Evolutionary conservation across 371 early-diverging fungal genomes (phyloP), one percentile per base, ranked within the genome.

Genomic region (Nosema muscidifuracis): DNA sequence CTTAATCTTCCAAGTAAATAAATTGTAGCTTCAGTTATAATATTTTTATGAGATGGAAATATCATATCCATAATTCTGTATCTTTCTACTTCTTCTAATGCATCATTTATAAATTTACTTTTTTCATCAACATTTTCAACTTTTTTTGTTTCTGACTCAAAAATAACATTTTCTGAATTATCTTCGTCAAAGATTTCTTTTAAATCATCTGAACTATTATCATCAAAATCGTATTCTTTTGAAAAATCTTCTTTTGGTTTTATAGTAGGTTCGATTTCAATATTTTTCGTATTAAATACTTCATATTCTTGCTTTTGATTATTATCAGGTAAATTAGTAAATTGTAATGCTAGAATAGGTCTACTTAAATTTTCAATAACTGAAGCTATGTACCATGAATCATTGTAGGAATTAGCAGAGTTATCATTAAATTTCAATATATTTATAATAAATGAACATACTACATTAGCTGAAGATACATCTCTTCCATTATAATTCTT

Each of bases 361-460:
- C 42, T 18, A 28, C 62, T 71, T n/a, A 60, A 57, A 15, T 63
- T 34, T 56, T 81, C 78, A 22, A 84, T 76, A 4, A 76, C 69
- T 20, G 68, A 67, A 36, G 74, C 73, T 53, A 84, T 53, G 65
- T 80, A 82, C 34, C 65, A 78, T 7, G 77, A 64, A 77, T 84
- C 84, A 44, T 80, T 77, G 53, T 66, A 84, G 0, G 31, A 9
- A 47, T 81, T 80, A 22, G 53, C 58, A 13, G 78, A 71, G 58
- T 82, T 84, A 61, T 84, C 84, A 57, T 84, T 82, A 67, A 80
- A 84, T 36, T 78, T 74, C 28, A 84, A 65, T 60, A 81, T 73
- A 65, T 82, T 84, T 20, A 76, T 65, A 7, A 84, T 62, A 68
- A 84, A 84, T 18, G 84, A 68, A 60, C 73, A 72, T 40, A 80